A percentile compares a stretch with the other conserved stretches of the same genome.
These are phyloP conservation scores for Micractinium sp. DNA, from an alignment of 139 green algal species.

Conservation along the genomic window DNA sequence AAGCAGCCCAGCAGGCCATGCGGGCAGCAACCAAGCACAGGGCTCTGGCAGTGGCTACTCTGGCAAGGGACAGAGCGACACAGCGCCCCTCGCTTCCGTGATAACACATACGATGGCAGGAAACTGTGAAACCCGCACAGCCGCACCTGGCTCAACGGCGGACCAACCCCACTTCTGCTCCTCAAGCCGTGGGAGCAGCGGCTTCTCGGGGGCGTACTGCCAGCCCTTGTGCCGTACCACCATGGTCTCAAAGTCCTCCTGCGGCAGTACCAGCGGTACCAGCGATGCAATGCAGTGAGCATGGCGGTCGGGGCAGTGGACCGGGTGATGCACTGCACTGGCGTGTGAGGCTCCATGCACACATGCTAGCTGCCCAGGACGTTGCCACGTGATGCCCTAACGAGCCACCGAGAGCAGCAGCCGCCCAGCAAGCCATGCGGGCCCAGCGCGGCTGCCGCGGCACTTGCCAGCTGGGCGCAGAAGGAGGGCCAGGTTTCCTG, in stretches of 20 bases:
- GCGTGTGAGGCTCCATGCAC: too few species aligned
- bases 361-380: not conserved
- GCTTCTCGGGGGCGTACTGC: not conserved
- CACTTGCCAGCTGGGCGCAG: constrained; percentile 19
- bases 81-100: not conserved
- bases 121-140: not conserved
- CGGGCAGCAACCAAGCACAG: not conserved
- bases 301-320: too few species aligned
- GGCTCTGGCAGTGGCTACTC: too few species aligned
- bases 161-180: constrained; percentile 33
- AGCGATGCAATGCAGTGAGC: too few species aligned
- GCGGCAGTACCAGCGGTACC: not conserved
- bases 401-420: too few species aligned
- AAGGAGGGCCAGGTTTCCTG: not conserved
- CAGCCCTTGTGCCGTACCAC: constrained; percentile 11
- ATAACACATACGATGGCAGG: too few species aligned
- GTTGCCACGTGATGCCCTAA: too few species aligned
- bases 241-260: not conserved
- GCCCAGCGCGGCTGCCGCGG: too few species aligned
- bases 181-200: not conserved
- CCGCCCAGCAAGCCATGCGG: not conserved
- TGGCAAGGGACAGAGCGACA: not conserved
- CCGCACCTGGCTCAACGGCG: not conserved
- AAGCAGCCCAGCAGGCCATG: not conserved
- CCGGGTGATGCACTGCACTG: too few species aligned